phyloP scores from a whole-genome alignment of 2,329 filamentous ascomycete genomes.

The Colletotrichum abscissum region DNA sequence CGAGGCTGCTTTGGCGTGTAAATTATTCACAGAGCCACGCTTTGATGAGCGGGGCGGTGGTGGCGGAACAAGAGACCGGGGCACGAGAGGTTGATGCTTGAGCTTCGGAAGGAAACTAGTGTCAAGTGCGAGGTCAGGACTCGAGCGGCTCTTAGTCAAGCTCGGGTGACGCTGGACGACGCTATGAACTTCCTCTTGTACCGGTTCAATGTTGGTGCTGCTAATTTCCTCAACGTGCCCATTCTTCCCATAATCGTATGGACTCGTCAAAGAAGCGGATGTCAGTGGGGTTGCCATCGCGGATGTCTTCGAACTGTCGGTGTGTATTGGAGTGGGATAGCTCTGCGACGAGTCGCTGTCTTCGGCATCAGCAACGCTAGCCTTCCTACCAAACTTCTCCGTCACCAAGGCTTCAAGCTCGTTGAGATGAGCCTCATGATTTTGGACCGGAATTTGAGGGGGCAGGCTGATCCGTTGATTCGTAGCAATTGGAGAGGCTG shows the following conservation, averaged over 20 bases:
- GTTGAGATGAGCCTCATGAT: constrained; percentile 21
- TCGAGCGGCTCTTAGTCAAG: constrained; percentile 41
- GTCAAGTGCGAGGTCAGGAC: constrained; percentile 34
- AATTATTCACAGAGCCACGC: constrained; percentile 10
- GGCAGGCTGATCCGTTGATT: constrained; percentile 31
- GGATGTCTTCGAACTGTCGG: constrained; percentile 16
- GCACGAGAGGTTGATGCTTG: constrained; percentile 51
- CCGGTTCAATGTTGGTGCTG: not conserved
- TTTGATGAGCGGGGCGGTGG: constrained; percentile 39
- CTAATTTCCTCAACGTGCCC: not conserved
- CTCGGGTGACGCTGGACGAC: constrained; percentile 27
- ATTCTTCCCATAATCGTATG: constrained; percentile 6
- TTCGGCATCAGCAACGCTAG: constrained; percentile 29
- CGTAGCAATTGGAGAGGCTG: constrained; percentile 7
- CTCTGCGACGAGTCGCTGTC: constrained; percentile 30
- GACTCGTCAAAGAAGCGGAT: constrained; percentile 13
- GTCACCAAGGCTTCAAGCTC: constrained; percentile 32
- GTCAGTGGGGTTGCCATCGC: constrained; percentile 10
- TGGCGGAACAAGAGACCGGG: constrained; percentile 20
- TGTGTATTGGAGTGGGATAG: constrained; percentile 21
- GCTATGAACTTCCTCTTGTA: not conserved
- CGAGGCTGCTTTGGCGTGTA: constrained; percentile 29
- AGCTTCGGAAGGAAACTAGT: constrained; percentile 50
- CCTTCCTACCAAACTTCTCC: constrained; percentile 28
- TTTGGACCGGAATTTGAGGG: constrained; percentile 24